Evolutionary conservation across 2,329 filamentous ascomycete genomes (phyloP).

Genomic region (Penicillium janthinellum): DNA sequence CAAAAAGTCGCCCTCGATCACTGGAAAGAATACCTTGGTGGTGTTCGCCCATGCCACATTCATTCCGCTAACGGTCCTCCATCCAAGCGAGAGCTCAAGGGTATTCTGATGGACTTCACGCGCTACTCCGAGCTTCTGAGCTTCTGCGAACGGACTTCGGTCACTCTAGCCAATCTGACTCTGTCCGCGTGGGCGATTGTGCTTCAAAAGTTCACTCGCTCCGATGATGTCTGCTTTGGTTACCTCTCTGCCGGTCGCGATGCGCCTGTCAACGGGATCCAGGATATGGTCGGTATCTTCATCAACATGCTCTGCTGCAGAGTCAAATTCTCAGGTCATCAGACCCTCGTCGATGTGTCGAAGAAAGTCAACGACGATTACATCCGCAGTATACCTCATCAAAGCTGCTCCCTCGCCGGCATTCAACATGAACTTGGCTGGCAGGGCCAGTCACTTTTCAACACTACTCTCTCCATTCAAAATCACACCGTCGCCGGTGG

Average conservation of each 20-base stretch:
- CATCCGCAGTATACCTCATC: conserved; percentile 51
- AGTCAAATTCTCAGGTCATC: conserved; percentile 41
- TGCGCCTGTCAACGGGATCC: conserved; percentile 48
- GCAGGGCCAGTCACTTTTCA: conserved; percentile 42
- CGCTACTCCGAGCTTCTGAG: conserved; percentile 34
- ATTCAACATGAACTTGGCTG: conserved; percentile 48
- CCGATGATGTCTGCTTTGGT: conserved; percentile 46
- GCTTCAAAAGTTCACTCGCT: conserved; percentile 33
- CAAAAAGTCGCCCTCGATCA: conserved; percentile 32
- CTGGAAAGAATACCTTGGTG: conserved; percentile 40
- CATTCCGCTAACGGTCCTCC: conserved; percentile 14
- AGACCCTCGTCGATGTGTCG: conserved; percentile 43
- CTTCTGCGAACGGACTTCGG: conserved; percentile 35
- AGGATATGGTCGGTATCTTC: conserved; percentile 52
- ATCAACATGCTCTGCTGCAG: conserved; percentile 60
- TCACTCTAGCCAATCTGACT: conserved; percentile 42
- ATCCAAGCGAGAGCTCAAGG: conserved; percentile 26
- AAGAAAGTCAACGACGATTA: conserved; percentile 51
- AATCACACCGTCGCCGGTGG: conserved; percentile 32
- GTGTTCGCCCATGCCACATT: conserved; percentile 37
- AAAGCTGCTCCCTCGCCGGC: conserved; percentile 53
- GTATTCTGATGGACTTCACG: conserved; percentile 33
- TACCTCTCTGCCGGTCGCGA: conserved; percentile 48
- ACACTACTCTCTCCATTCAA: conserved; percentile 47
- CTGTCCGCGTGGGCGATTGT: conserved; percentile 45